Percentiles rank a stretch among this genome's conserved stretches.
Conservation (phyloP, 1,284 basidiomycete genomes). For the Trichosporon sp. region DNA sequence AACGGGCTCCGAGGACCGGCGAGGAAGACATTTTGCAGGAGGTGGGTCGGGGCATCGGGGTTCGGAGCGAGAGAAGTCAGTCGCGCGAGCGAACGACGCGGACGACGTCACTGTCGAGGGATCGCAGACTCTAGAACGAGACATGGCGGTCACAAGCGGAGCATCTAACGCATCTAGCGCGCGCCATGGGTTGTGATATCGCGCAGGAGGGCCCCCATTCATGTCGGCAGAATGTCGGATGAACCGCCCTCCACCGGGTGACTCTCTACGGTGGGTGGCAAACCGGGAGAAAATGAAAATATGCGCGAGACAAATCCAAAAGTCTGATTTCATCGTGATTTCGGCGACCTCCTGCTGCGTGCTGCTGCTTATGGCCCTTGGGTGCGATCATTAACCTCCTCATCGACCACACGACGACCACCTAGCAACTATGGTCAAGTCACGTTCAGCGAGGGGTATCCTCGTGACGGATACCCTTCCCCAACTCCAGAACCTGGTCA, state of each 20-base stretch:
- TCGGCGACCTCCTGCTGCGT: not conserved
- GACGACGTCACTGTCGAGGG: not conserved
- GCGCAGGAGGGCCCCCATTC: too few species aligned
- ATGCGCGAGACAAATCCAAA: constrained; percentile 19
- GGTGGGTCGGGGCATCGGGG: not conserved
- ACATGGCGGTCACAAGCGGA: constrained; percentile 13
- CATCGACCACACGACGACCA: not conserved
- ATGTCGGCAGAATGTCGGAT: not conserved
- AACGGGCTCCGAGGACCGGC: not conserved
- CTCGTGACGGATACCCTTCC: constrained; percentile 63
- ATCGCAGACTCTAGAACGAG: not conserved
- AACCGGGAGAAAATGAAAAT: constrained; percentile 21
- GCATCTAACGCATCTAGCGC: not conserved
- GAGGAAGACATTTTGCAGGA: not conserved
- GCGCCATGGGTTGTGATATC: not conserved
- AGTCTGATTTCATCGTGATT: constrained; percentile 13
- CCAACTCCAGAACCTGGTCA: constrained; percentile 91
- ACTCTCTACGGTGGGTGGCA: constrained; percentile 18
- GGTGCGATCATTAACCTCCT: not conserved
- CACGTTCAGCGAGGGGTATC: constrained; percentile 50
- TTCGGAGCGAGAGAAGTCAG: not conserved
- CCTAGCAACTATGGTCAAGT: constrained; percentile 46
- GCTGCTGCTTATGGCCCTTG: not conserved
- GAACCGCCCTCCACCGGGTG: too few species aligned
- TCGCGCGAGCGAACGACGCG: not conserved